Conservation (phyloP, 805 yeast genomes). For the Pichia ethanolica region DNA sequence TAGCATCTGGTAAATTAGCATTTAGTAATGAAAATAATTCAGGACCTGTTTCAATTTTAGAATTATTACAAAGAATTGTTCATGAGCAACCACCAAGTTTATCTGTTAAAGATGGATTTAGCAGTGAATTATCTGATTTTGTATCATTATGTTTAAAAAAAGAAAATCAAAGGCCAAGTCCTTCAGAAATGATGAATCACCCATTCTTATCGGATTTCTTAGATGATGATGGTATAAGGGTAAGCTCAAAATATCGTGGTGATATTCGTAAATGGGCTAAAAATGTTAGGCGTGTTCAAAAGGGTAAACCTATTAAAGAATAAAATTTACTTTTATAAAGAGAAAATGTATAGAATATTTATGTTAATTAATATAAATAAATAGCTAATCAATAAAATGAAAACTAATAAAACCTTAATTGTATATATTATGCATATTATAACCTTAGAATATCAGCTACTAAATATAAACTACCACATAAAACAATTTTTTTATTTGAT, state of each 20-base stretch:
- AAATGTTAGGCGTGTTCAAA: conserved; percentile 31
- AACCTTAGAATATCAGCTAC: conserved; percentile 47
- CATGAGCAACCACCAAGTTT: conserved; percentile 85
- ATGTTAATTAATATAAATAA: background rate
- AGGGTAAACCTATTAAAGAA: conserved; percentile 24
- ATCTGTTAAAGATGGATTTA: conserved; percentile 36
- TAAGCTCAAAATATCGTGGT: conserved; percentile 18
- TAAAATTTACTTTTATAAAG: background rate
- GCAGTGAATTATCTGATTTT: conserved; percentile 51
- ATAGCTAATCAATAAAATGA: background rate
- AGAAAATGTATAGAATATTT: background rate
- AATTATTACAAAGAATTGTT: conserved; percentile 84
- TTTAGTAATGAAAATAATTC: conserved; percentile 48
- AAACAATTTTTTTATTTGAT: conserved; percentile 30
- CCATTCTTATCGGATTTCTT: conserved; percentile 25
- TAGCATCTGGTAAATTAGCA: conserved; percentile 80
- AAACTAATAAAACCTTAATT: background rate
- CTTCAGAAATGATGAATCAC: conserved; percentile 54
- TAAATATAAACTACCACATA: conserved; percentile 68
- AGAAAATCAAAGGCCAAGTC: conserved; percentile 68
- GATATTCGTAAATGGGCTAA: conserved; percentile 31
- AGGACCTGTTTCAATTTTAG: conserved; percentile 59
- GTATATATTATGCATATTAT: background rate
- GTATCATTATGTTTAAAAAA: conserved; percentile 68
- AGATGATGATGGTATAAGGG: conserved; percentile 26